phyloP scores from a whole-genome alignment of 768 basidiomycete species.

The Cantharellus anzutake region DNA sequence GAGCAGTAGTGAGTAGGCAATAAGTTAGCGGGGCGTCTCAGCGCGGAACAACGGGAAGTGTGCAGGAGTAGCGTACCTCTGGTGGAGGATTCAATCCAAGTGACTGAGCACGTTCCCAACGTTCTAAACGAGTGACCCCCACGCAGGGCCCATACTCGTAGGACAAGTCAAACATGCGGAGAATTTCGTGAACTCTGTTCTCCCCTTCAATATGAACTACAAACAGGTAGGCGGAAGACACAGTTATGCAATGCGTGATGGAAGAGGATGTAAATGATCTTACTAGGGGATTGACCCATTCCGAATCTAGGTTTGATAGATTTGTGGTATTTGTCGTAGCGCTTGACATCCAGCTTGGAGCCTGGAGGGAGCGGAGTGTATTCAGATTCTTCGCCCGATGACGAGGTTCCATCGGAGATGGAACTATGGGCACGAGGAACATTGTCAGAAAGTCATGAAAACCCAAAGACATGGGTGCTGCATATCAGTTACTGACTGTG shows the following conservation, averaged over 20 bases:
- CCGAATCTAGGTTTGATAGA: neutral
- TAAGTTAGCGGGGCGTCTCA: neutral
- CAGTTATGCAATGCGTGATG: neutral
- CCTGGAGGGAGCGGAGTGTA: neutral
- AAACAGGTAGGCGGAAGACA: neutral
- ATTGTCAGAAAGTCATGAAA: neutral
- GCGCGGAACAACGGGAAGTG: neutral
- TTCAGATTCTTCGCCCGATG: neutral
- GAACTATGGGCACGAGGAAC: neutral
- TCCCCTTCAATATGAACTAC: neutral
- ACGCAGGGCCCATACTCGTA: conserved; percentile 14
- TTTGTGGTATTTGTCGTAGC: neutral
- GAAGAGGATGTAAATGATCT: neutral
- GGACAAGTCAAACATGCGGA: conserved; percentile 12
- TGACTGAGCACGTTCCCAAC: conserved; percentile 23
- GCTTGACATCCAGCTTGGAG: neutral
- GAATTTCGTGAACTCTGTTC: conserved; percentile 2
- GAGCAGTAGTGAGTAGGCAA: neutral
- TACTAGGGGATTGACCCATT: neutral
- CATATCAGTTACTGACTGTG: neutral
- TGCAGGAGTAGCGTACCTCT: neutral
- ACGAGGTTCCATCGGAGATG: neutral
- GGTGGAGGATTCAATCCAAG: conserved; percentile 23
- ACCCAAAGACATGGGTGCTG: neutral
- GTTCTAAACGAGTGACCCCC: conserved; percentile 17